phyloP scores from a whole-genome alignment of 1,284 basidiomycete genomes.

The Laetiporus sulphureus region DNA sequence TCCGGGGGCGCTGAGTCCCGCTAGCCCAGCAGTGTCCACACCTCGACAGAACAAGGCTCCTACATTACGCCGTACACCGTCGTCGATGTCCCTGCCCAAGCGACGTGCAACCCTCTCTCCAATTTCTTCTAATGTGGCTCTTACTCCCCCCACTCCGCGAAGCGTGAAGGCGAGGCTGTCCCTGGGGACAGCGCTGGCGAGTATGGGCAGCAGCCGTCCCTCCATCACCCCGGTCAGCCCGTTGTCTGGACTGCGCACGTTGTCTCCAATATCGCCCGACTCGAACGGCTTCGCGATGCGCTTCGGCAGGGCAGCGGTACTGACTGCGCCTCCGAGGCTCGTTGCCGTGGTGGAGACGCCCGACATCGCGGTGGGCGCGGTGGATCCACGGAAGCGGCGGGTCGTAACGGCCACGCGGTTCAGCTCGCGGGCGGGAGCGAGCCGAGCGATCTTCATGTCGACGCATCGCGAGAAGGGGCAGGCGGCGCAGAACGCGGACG shows the following conservation, averaged over 20 bases:
- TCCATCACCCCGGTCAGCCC: no score
- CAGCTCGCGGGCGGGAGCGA: constrained; percentile 73
- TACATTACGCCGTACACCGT: constrained; percentile 42
- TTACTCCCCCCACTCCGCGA: constrained; percentile 11
- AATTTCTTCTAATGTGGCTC: constrained; percentile 14
- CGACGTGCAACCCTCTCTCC: constrained; percentile 41
- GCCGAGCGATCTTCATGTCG: constrained; percentile 73
- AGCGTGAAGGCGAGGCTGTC: constrained; percentile 22
- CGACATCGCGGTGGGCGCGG: constrained; percentile 76
- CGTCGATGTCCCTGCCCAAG: constrained; percentile 37
- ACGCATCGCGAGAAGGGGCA: constrained; percentile 58
- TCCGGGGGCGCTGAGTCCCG: constrained; percentile 14
- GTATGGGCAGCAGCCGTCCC: no score
- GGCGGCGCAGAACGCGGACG: constrained; percentile 19
- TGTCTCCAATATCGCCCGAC: constrained; percentile 33
- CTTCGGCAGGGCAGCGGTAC: constrained; percentile 61
- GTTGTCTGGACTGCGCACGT: constrained; percentile 38
- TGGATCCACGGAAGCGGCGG: constrained; percentile 72
- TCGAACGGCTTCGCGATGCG: constrained; percentile 30
- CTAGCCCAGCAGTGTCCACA: constrained; percentile 16
- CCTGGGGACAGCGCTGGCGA: constrained; percentile 17
- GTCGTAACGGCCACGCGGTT: constrained; percentile 84
- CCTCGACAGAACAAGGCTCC: constrained; percentile 29
- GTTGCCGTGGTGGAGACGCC: constrained; percentile 79
- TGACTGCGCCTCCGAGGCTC: constrained; percentile 73